Conservation (phyloP, 768 basidiomycete genomes). For the Leccinum rimulosum region DNA sequence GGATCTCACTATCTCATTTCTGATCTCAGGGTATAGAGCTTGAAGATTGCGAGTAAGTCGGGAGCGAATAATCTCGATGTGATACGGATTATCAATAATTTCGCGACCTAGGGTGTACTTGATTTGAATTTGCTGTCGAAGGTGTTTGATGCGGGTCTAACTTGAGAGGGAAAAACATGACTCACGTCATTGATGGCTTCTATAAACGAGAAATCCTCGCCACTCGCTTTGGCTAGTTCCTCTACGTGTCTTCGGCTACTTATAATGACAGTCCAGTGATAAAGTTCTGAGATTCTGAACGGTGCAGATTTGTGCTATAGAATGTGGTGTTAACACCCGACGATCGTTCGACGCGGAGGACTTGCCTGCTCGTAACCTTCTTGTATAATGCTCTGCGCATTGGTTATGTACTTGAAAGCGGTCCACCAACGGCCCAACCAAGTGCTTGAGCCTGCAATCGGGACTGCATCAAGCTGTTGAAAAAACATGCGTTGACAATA, state of each 20-base stretch:
- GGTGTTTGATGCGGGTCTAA: neutral
- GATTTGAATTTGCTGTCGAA: slow-evolving; percentile 34
- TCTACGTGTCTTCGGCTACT: slow-evolving; percentile 32
- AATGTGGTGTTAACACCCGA: neutral
- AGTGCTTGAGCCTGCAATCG: slow-evolving; percentile 25
- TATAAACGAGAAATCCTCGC: slow-evolving; percentile 35
- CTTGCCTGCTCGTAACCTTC: slow-evolving; percentile 33
- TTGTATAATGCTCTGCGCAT: slow-evolving; percentile 24
- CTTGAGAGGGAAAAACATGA: too few relatives aligned
- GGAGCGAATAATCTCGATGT: slow-evolving; percentile 26
- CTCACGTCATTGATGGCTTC: slow-evolving; percentile 34
- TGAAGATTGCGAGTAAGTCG: slow-evolving; percentile 39
- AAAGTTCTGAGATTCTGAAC: slow-evolving; percentile 31
- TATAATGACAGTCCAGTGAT: slow-evolving; percentile 42
- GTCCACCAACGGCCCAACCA: slow-evolving; percentile 29
- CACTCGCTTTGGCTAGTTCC: slow-evolving; percentile 39
- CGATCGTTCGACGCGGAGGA: neutral
- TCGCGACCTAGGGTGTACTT: slow-evolving; percentile 36
- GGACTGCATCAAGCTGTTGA: slow-evolving; percentile 29
- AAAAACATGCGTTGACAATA: neutral
- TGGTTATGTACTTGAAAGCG: slow-evolving; percentile 14
- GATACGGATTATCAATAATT: slow-evolving; percentile 15
- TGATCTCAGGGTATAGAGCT: slow-evolving; percentile 38
- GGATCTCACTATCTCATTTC: slow-evolving; percentile 41
- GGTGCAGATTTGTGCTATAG: slow-evolving; percentile 25